phyloP scores from a whole-genome alignment of 2,329 filamentous ascomycete species.

The Incumbomyces lentus region DNA sequence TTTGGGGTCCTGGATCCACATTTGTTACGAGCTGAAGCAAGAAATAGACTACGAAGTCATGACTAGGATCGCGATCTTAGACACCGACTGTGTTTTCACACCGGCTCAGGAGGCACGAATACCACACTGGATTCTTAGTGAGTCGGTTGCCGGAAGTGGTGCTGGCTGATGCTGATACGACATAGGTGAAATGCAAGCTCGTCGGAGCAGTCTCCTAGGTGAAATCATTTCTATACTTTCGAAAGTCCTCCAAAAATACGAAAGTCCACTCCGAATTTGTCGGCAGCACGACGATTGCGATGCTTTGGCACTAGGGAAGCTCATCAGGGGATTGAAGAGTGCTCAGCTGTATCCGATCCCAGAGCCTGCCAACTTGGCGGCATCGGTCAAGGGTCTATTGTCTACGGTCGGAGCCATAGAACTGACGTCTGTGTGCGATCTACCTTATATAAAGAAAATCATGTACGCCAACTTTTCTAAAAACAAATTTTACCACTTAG shows the following conservation, averaged over 20 bases:
- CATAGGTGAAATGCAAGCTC: background rate
- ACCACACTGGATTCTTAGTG: background rate
- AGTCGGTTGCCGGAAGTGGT: background rate
- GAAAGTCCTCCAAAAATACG: background rate
- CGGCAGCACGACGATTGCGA: background rate
- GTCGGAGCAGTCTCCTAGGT: background rate
- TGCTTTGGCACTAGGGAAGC: background rate
- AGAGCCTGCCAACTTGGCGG: background rate
- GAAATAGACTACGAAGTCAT: background rate
- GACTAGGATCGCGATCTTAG: background rate
- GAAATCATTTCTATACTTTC: background rate
- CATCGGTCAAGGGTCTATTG: background rate
- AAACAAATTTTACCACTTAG: background rate
- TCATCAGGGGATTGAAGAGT: background rate
- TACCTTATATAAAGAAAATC: no score
- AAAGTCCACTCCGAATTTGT: background rate
- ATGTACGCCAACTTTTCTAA: no score
- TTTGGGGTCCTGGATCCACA: background rate
- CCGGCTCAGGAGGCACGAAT: background rate
- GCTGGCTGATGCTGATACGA: background rate
- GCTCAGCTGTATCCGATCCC: background rate
- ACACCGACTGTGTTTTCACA: background rate
- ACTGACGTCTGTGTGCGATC: background rate
- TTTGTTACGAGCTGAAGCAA: background rate
- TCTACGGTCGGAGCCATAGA: background rate